Conservation (phyloP, 2,329 filamentous ascomycete species). For the Colletotrichum eleusines region DNA sequence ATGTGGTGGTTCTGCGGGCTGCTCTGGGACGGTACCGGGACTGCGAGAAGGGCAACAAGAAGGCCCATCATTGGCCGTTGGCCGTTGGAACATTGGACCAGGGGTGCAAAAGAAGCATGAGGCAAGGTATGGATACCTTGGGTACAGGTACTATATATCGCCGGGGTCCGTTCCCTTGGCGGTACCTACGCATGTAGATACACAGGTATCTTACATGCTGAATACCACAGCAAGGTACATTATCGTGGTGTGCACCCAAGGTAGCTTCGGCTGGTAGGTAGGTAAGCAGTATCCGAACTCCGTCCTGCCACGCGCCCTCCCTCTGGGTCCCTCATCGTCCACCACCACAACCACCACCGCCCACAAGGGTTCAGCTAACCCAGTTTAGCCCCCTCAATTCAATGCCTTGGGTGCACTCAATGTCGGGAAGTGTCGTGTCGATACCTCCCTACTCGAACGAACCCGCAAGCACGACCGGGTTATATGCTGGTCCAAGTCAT, state of each 20-base stretch:
- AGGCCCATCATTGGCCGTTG: constrained; percentile 5
- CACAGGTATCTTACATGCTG: not conserved
- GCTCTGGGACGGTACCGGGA: not conserved
- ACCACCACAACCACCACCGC: not conserved
- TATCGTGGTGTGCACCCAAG: too few relatives aligned
- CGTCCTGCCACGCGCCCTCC: not conserved
- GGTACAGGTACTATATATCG: not conserved
- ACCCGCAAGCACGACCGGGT: not conserved
- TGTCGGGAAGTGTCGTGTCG: not conserved
- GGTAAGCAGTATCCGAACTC: not conserved
- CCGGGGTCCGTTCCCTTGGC: constrained; percentile 3
- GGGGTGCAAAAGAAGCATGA: constrained; percentile 38
- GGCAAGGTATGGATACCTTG: constrained; percentile 1
- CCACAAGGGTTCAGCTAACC: too few relatives aligned
- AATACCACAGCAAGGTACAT: not conserved
- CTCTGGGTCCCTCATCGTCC: not conserved
- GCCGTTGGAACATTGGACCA: constrained; percentile 15
- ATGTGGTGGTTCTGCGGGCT: constrained; percentile 4
- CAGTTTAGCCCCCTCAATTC: not conserved
- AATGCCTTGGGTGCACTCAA: not conserved
- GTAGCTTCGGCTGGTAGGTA: not conserved
- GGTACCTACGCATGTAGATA: not conserved
- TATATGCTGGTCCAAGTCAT: constrained; percentile 5
- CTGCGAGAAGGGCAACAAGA: not conserved
- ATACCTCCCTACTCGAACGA: not conserved